Evolutionary conservation across 2,329 filamentous ascomycete genomes (phyloP), one percentile per base, ranked within the genome.

Genomic region (Pyricularia pennisetigena): DNA sequence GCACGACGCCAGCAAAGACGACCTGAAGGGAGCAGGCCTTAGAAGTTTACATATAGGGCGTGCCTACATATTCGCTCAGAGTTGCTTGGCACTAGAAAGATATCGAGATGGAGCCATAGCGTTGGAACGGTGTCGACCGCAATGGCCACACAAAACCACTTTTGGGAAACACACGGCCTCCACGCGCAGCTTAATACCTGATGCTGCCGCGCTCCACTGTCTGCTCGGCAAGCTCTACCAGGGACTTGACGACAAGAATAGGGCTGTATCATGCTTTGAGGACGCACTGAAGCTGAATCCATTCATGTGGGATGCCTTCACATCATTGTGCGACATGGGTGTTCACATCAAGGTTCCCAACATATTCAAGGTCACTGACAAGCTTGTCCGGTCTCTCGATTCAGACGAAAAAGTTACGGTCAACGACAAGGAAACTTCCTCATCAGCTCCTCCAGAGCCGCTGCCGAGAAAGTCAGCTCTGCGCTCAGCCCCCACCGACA

Each of bases 251-350:
- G 85, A 92, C 74, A 91, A 91, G 74, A 90, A 90, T 73, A 93
- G 92, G 78, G 94, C 95, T 8, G 88, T 94, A 20, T 86, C 91
- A 72, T 93, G 88, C 77, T 98, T 95, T 75, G 93, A 97, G 72
- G 93, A 96, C 70, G 88, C 94, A 6, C 81, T 99, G 73, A 96
- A 94, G 79, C 78, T 89, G 68, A 99, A 98, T 74, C 94, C 95
- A 1, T 94, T 98, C 78, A 95, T 97, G 86, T 99, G 95, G 95
- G 95, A 99, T 82, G 94, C 94, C 0, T 98, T 98, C 74, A 88
- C 90, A 26, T 90, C 88, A 20, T 84, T 99, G 8, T 97, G 94
- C 76, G 93, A 97, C 75, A 92, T 87, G 88, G 92, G 92, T 4
- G 90, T 93, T 63, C 89, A 88, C 72, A 85, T 98, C 68, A 88